Evolutionary conservation across 495 filamentous ascomycete species (phyloP).

Genomic region (Elaphomyces granulatus): DNA sequence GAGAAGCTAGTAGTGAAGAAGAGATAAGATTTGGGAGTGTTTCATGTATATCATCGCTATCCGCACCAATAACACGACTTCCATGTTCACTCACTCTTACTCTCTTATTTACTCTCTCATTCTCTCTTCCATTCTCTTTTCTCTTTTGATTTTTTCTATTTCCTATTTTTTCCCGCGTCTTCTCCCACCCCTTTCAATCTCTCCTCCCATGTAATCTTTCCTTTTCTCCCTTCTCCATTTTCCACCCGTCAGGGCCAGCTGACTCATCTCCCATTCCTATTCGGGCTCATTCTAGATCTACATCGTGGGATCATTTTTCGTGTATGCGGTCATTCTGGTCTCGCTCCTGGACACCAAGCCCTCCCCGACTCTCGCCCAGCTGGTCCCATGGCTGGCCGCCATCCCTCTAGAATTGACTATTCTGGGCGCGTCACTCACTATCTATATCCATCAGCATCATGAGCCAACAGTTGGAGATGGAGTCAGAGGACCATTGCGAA

Average conservation of each 20-base stretch:
- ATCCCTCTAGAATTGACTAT: slow-evolving; percentile 54
- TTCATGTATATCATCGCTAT: too few relatives aligned
- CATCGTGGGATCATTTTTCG: slow-evolving; percentile 62
- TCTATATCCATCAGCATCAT: slow-evolving; percentile 45
- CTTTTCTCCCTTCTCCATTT: too few relatives aligned
- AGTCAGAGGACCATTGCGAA: slow-evolving; percentile 26
- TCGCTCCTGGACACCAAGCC: slow-evolving; percentile 65
- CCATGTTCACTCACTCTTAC: too few relatives aligned
- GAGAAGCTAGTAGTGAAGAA: too few relatives aligned
- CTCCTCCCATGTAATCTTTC: too few relatives aligned
- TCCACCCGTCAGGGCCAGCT: too few relatives aligned
- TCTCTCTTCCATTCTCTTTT: neutral
- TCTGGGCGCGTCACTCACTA: slow-evolving; percentile 44
- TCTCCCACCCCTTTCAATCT: too few relatives aligned
- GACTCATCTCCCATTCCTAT: slow-evolving; percentile 5
- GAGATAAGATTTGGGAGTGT: too few relatives aligned
- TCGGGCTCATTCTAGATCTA: slow-evolving; percentile 63
- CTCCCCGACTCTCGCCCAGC: slow-evolving; percentile 57
- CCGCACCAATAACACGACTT: too few relatives aligned
- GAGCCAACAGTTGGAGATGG: slow-evolving; percentile 44
- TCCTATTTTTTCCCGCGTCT: too few relatives aligned
- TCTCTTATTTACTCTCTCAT: too few relatives aligned
- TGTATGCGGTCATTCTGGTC: slow-evolving; percentile 57
- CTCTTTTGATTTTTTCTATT: too few relatives aligned
- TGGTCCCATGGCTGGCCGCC: slow-evolving; percentile 57